phyloP scores from a whole-genome alignment of 208 protist genomes.

The Tritrichomonas foetus region DNA sequence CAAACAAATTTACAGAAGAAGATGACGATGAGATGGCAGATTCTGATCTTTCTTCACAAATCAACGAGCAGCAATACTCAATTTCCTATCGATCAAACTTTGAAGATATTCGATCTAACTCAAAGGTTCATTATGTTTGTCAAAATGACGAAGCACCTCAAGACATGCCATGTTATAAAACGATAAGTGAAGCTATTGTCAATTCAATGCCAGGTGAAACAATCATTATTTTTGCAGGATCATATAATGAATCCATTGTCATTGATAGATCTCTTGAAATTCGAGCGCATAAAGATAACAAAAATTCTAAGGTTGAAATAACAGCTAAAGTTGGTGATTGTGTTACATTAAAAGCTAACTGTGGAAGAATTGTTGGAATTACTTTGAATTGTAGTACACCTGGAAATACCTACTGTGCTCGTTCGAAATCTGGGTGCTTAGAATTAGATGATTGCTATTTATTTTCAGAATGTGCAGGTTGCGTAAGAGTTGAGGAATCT shows the following conservation, averaged over 20 bases:
- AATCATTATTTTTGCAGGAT: neutral
- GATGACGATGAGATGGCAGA: no score
- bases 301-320: neutral
- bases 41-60: no score
- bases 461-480: neutral
- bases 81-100: no score
- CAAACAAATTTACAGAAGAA: no score
- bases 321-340: neutral
- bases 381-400: neutral
- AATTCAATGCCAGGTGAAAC: neutral
- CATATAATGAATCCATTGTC: neutral
- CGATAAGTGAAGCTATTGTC: neutral
- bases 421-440: neutral
- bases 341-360: neutral
- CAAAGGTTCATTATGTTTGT: no score
- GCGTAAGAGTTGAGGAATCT: neutral
- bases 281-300: neutral
- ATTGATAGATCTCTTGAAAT: neutral
- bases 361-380: neutral
- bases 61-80: no score
- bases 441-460: neutral
- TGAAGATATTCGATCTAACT: no score
- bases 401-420: neutral
- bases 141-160: no score
- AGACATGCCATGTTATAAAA: neutral